Evolutionary conservation across 23 red algal genomes (phyloP), one percentile per base, ranked within the genome.

Genomic region (Chondrus crispus): DNA sequence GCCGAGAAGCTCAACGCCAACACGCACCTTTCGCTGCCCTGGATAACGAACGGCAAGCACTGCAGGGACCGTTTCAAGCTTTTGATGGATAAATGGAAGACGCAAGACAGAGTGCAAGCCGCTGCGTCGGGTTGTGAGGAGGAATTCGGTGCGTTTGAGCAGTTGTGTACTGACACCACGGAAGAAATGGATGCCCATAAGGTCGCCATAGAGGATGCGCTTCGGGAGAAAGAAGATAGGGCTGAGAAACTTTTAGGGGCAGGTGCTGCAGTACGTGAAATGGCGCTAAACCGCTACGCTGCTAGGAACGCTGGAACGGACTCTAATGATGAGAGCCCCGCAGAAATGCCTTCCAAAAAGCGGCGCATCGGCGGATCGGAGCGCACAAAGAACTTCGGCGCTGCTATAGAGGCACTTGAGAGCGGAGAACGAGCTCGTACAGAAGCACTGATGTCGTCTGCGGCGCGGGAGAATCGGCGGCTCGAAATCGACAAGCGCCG

Each of bases 1-100:
- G n/a, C n/a, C n/a, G n/a, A n/a, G n/a, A n/a, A n/a, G n/a, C n/a
- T n/a, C n/a, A n/a, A n/a, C n/a, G n/a, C n/a, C n/a, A n/a, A n/a
- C n/a, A n/a, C n/a, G n/a, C n/a, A n/a, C n/a, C n/a, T n/a, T n/a
- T n/a, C n/a, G n/a, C n/a, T n/a, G n/a, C n/a, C n/a, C n/a, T 77
- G 71, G 71, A 42, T 26, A 42, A 77, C 71, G 13, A 37, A 77
- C 43, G 71, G 71, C 9, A 76, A 77, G 44, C 71, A 77, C 71
- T 42, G 2, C 71, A 10, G 38, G 37, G 71, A 77, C 71, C 71
- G 22, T 48, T 77, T 77, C 43, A 77, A 48, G 1, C 71, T 48
- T 77, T 1, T 44, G 71, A 46, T 77, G 22, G 71, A 24, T 20
- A 77, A 77, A 48, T 77, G 10, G 26, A 24, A 24, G 38, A 24